Base-by-base conservation (phyloP, 2,329 filamentous ascomycete species). In the Fusarium albosuccineum region DNA sequence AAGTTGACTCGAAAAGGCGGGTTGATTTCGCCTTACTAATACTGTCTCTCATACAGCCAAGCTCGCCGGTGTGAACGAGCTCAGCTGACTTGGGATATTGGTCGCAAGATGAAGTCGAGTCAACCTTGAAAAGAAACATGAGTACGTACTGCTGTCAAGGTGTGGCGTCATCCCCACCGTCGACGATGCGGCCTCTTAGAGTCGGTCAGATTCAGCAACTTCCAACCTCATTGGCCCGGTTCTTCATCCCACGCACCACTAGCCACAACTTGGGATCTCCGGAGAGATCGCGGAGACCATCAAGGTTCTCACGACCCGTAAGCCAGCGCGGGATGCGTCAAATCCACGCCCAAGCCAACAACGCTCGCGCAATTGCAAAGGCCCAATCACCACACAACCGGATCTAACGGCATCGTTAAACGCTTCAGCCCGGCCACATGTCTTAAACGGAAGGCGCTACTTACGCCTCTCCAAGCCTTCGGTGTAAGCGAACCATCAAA, bases 251-350 rank as follows among this genome's bases (percentile, higher is more conserved):
- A 45, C 55, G 5, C 17, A 36, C 22, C 27, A 40, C 26, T 57
- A 73, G 71, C 71, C 71, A 73, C 71, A 71, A 22, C 42, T 53
- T 33, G 36, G 36, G 34, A 42, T 30, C 11, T 36, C 55, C 45
- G 13, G 36, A 54, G 30, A 57, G 37, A 57, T 49, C 44, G 22
- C 39, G n/a, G 51, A 68, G 62, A 44, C 69, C 69, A 74, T 74
- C 72, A 74, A 64, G 72, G 72, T 74, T 73, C 71, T 67, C 70
- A 67, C 37, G 50, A 40, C 52, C 53, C 60, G 45, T 53, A 29
- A 41, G 5, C 13, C 26, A 63, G 51, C 33, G 42, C 27, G 50
- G 57, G 60, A 60, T 48, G 49, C 29, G 51, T 60, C 17, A 49
- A 49, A 40, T 64, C 39, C 40, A 57, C 45, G 57, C 42, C 53